Percentiles rank a stretch among this genome's conserved stretches.
Evolutionary conservation across 176 grass and related monocot genomes (phyloP).

Genomic region (maize (Zea mays)): DNA sequence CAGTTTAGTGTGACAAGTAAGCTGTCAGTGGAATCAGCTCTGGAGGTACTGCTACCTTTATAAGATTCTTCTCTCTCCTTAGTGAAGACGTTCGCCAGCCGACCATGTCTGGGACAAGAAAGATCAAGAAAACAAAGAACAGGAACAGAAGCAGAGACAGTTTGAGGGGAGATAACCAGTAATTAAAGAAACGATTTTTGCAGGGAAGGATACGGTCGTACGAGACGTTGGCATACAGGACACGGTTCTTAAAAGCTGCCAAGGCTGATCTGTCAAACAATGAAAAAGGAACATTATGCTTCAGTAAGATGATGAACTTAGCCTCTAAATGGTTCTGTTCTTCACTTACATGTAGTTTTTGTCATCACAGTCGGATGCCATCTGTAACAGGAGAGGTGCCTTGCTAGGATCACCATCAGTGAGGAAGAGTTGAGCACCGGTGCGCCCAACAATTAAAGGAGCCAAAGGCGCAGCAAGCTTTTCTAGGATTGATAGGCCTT

Average conservation of each 20-base stretch:
- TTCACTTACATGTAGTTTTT: conserved; percentile 68
- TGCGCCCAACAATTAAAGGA: conserved; percentile 66
- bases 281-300: conserved; percentile 17
- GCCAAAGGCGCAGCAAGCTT: conserved; percentile 79
- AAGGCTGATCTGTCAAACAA: conserved; percentile 62
- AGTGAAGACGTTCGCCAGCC: conserved; percentile 93
- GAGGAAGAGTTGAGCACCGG: conserved; percentile 80
- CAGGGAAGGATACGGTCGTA: conserved; percentile 81
- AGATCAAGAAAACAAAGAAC: conserved; percentile 54
- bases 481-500: conserved; percentile 76
- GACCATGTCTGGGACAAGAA: conserved; percentile 69
- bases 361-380: conserved; percentile 69
- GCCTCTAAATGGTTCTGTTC: not conserved
- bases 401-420: conserved; percentile 82
- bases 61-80: conserved; percentile 71
- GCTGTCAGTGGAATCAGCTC: not conserved
- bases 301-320: conserved; percentile 17
- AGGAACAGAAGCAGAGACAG: conserved; percentile 27
- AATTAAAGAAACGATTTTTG: not conserved
- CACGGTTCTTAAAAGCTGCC: conserved; percentile 65
- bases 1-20: not conserved
- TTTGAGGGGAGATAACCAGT: not conserved
- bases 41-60: conserved; percentile 44
- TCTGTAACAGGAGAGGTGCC: conserved; percentile 66
- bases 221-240: conserved; percentile 82